Evolutionary conservation across 768 basidiomycete genomes (phyloP).

Genomic region (Albatrellus ellisii): DNA sequence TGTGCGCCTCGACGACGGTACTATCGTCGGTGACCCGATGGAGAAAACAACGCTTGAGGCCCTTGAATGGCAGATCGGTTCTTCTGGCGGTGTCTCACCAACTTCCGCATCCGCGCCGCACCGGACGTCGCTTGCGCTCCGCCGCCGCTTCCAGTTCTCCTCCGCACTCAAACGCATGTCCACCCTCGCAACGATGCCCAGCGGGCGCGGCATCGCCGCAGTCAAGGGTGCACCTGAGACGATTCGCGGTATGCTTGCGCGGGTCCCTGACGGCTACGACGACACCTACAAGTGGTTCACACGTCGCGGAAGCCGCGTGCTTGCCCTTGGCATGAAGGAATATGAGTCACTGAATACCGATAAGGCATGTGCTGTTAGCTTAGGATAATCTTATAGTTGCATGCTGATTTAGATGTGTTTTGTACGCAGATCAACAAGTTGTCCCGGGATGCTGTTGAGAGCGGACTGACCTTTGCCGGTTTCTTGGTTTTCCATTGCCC

Average conservation of each 20-base stretch:
- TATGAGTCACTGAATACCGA: slow-evolving; percentile 58
- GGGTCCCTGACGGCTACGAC: slow-evolving; percentile 73
- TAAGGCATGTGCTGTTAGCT: slow-evolving; percentile 59
- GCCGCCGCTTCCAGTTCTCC: slow-evolving; percentile 94
- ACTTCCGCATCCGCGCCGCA: slow-evolving; percentile 35
- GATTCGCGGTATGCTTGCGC: slow-evolving; percentile 72
- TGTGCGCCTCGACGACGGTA: slow-evolving; percentile 83
- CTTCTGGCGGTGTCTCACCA: slow-evolving; percentile 41
- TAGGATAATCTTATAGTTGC: neutral
- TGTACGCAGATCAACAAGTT: slow-evolving; percentile 83
- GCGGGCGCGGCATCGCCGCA: slow-evolving; percentile 45
- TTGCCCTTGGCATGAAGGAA: slow-evolving; percentile 84
- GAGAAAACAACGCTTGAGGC: slow-evolving; percentile 92
- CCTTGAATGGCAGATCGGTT: slow-evolving; percentile 55
- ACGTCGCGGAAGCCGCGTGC: slow-evolving; percentile 82
- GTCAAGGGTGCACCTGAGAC: slow-evolving; percentile 99
- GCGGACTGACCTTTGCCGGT: slow-evolving; percentile 71
- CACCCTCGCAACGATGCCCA: slow-evolving; percentile 60
- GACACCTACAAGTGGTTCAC: slow-evolving; percentile 94
- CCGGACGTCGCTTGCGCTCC: slow-evolving; percentile 53
- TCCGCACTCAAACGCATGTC: slow-evolving; percentile 98
- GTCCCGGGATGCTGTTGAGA: slow-evolving; percentile 72
- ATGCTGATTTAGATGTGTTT: neutral
- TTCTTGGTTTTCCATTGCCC: slow-evolving; percentile 99
- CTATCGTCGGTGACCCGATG: slow-evolving; percentile 96